Conservation (phyloP, 2,329 filamentous ascomycete genomes). For the Ilyonectria destructans region DNA sequence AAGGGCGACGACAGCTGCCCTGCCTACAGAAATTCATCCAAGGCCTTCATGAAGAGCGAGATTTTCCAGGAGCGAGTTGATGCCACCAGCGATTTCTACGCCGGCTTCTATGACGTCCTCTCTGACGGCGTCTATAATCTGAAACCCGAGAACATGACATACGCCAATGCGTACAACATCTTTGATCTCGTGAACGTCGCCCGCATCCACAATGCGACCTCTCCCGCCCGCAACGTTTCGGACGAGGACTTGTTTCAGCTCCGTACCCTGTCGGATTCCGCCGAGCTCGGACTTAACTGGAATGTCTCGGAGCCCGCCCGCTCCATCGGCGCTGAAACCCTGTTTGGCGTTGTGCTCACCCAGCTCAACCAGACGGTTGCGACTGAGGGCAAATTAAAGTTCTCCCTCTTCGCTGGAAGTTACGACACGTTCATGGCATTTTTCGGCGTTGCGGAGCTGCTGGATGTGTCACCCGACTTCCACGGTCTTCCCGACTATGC, state of each 20-base stretch:
- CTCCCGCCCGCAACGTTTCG: conserved; percentile 51
- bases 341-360: conserved; percentile 50
- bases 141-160: conserved; percentile 52
- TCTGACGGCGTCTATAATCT: conserved; percentile 52
- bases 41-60: conserved; percentile 50
- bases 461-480: conserved; percentile 50
- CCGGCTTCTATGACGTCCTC: conserved; percentile 50
- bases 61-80: conserved; percentile 46
- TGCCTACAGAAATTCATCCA: conserved; percentile 45
- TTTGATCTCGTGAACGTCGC: conserved; percentile 57
- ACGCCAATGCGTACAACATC: conserved; percentile 55
- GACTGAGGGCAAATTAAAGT: conserved; percentile 52
- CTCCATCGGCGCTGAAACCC: conserved; percentile 52
- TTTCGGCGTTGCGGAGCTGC: conserved; percentile 51
- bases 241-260: conserved; percentile 54
- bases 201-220: conserved; percentile 53
- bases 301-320: conserved; percentile 50
- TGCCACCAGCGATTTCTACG: conserved; percentile 52
- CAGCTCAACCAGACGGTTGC: conserved; percentile 53
- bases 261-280: conserved; percentile 53
- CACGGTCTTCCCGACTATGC: conserved; percentile 55
- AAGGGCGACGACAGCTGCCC: conserved; percentile 56
- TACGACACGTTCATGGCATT: conserved; percentile 58
- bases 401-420: conserved; percentile 54
- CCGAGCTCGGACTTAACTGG: conserved; percentile 53